These are phyloP conservation scores for Hymenoscyphus linearis DNA, from an alignment of 2,329 filamentous ascomycete genomes.

Conservation along the genomic window DNA sequence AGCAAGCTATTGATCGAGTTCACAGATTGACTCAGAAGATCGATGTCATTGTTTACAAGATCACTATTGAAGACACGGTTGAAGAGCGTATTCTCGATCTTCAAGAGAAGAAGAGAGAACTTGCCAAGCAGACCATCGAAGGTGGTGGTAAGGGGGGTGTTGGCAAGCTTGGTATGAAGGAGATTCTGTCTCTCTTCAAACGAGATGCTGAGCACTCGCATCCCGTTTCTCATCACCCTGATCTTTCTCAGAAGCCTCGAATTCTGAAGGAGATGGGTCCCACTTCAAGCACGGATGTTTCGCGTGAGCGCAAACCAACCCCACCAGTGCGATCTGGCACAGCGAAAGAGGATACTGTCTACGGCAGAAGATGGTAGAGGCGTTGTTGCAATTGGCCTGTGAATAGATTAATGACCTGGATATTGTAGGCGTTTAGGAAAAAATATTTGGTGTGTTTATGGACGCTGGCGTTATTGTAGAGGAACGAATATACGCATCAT, in stretches of 20 bases:
- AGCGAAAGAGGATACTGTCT: conserved; percentile 29
- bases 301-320: conserved; percentile 19
- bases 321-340: conserved; percentile 13
- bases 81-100: conserved; percentile 93
- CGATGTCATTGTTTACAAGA: conserved; percentile 91
- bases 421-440: background rate
- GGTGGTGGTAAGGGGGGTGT: conserved; percentile 65
- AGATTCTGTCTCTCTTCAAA: conserved; percentile 82
- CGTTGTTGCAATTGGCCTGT: background rate
- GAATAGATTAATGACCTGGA: conserved; percentile 1
- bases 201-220: conserved; percentile 30
- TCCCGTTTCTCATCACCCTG: conserved; percentile 17
- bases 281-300: conserved; percentile 15
- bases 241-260: conserved; percentile 25
- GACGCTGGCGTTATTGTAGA: background rate
- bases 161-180: conserved; percentile 83
- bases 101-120: conserved; percentile 86
- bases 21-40: conserved; percentile 96
- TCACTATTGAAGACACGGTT: conserved; percentile 80
- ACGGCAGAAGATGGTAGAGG: conserved; percentile 30
- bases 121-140: conserved; percentile 91
- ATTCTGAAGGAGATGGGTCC: conserved; percentile 26
- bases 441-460: background rate
- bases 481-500: background rate
- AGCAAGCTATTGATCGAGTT: conserved; percentile 97